Conservation (phyloP, 2,329 filamentous ascomycete species). For the Myriosclerotinia duriaeana region DNA sequence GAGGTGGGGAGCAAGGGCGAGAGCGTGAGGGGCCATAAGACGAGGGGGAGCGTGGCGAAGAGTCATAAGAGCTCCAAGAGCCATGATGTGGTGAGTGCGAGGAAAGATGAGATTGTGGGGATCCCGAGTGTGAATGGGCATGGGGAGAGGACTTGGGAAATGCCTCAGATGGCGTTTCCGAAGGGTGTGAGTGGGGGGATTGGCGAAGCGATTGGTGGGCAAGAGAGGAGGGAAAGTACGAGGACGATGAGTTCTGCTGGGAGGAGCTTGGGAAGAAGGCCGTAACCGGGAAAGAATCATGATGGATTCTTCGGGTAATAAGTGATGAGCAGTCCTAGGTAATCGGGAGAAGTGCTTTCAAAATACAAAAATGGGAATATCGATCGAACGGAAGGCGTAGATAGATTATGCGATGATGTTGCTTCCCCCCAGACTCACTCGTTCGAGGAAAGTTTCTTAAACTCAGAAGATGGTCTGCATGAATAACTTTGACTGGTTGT, state of each 20-base stretch:
- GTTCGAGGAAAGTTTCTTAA: not conserved
- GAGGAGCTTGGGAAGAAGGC: constrained; percentile 18
- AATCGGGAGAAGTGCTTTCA: not conserved
- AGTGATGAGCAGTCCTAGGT: not conserved
- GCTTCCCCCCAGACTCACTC: too few relatives aligned
- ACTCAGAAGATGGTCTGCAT: not conserved
- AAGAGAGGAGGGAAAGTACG: constrained; percentile 14
- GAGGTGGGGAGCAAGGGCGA: constrained; percentile 19
- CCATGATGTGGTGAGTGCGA: not conserved
- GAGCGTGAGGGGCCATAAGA: constrained; percentile 22
- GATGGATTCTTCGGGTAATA: not conserved
- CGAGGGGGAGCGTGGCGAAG: constrained; percentile 25
- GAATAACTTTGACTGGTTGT: not conserved
- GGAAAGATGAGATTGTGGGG: not conserved
- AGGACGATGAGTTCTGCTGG: constrained; percentile 17
- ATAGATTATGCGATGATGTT: not conserved
- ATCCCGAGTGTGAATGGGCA: constrained; percentile 7
- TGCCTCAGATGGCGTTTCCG: constrained; percentile 25
- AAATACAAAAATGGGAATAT: not conserved
- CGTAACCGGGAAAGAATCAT: not conserved
- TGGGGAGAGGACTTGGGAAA: constrained; percentile 30
- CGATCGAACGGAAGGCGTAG: not conserved
- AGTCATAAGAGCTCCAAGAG: constrained; percentile 20
- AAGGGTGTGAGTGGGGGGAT: constrained; percentile 4
- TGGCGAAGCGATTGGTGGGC: constrained; percentile 16